A percentile compares a stretch with the other conserved stretches of the same genome.
Conservation (phyloP, 129 eudicot species). For the Pulicaria dysenterica region DNA sequence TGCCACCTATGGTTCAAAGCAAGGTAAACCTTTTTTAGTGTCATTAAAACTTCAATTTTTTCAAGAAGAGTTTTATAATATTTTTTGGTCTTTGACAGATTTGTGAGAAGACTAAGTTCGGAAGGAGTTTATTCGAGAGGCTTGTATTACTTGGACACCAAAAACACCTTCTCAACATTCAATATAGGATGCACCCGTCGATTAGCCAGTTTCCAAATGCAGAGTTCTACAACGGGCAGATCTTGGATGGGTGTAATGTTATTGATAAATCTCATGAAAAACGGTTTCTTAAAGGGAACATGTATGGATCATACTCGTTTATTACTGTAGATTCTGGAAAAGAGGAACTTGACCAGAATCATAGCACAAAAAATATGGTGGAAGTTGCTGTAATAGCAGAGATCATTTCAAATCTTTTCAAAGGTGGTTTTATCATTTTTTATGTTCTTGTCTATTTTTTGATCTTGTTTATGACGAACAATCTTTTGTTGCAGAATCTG, state of each 20-base stretch:
- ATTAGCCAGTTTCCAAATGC: constrained; percentile 75
- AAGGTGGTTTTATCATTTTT: constrained; percentile 38
- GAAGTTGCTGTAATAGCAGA: constrained; percentile 53
- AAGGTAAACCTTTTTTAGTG: constrained; percentile 35
- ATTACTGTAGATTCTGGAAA: constrained; percentile 46
- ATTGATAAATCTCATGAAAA: constrained; percentile 19
- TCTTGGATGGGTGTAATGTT: constrained; percentile 62
- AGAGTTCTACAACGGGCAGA: constrained; percentile 50
- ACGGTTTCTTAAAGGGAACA: constrained; percentile 36
- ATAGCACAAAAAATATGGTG: constrained; percentile 46
- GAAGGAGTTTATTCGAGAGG: constrained; percentile 81
- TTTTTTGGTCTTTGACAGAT: constrained; percentile 34
- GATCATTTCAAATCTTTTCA: constrained; percentile 40
- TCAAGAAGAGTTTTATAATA: background rate
- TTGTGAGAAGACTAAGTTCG: constrained; percentile 54
- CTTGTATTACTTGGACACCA: constrained; percentile 53
- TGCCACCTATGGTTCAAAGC: constrained; percentile 69
- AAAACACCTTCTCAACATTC: constrained; percentile 74
- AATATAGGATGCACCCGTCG: constrained; percentile 89
- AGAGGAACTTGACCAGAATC: constrained; percentile 43
- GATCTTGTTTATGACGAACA: background rate
- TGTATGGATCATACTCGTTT: constrained; percentile 62
- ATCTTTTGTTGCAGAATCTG: constrained; percentile 28
- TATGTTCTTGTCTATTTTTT: constrained; percentile 16
- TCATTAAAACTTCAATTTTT: background rate